Percentiles rank a stretch among this genome's conserved stretches.
Evolutionary conservation across 2,329 filamentous ascomycete genomes (phyloP).

Genomic region (Sporothrix dimorphospora): DNA sequence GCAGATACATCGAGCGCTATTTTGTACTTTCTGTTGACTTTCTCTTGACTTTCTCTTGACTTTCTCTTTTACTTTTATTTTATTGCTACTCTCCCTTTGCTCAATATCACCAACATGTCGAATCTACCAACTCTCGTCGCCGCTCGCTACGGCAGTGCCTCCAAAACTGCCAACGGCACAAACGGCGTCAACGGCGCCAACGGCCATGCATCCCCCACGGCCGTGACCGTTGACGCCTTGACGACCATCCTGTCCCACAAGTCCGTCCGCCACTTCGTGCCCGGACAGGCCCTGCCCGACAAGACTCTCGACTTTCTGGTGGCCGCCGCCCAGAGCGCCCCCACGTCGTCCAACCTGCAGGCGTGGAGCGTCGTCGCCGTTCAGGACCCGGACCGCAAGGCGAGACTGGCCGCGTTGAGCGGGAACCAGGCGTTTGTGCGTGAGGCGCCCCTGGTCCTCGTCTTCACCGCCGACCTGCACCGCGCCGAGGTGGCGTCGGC

Average conservation of each 20-base stretch:
- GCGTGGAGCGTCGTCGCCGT: constrained; percentile 42
- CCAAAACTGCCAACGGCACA: neutral
- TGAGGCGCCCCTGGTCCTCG: constrained; percentile 40
- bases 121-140: neutral
- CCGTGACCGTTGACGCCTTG: constrained; percentile 26
- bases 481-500: constrained; percentile 37
- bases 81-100: neutral
- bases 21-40: neutral
- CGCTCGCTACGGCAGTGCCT: constrained; percentile 18
- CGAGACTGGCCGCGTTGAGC: constrained; percentile 37
- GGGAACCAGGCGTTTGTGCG: constrained; percentile 42
- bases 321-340: constrained; percentile 42
- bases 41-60: too few species aligned
- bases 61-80: neutral
- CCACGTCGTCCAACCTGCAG: constrained; percentile 43
- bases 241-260: constrained; percentile 39
- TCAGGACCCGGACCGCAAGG: constrained; percentile 37
- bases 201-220: neutral
- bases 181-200: neutral
- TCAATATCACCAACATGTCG: constrained; percentile 3
- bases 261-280: constrained; percentile 39
- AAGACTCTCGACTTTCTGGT: constrained; percentile 39
- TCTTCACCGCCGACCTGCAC: constrained; percentile 42
- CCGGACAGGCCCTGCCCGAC: constrained; percentile 32
- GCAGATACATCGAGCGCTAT: neutral